phyloP scores from a whole-genome alignment of 257 asterid species.

The Forsythia suspensa region DNA sequence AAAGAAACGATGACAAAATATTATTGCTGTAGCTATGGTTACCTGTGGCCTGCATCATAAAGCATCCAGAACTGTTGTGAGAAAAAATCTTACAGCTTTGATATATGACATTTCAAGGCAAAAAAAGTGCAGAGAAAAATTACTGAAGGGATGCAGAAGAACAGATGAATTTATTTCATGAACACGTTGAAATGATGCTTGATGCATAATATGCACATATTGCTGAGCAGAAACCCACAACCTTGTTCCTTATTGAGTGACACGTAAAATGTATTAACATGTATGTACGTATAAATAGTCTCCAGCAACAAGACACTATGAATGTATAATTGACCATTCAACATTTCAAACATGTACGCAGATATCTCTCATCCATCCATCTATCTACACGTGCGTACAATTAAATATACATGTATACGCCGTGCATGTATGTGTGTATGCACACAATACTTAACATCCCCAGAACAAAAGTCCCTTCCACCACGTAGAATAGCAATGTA shows the following conservation, averaged over 20 bases:
- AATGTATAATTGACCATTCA: neutral
- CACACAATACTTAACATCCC: neutral
- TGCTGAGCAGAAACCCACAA: neutral
- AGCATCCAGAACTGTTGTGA: neutral
- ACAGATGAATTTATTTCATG: neutral
- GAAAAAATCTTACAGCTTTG: neutral
- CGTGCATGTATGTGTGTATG: neutral
- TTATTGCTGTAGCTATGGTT: slow-evolving; percentile 36
- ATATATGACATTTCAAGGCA: neutral
- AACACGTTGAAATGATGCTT: neutral
- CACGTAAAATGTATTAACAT: neutral
- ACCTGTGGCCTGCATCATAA: slow-evolving; percentile 39
- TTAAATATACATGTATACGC: neutral
- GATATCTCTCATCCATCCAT: neutral
- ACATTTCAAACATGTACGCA: neutral
- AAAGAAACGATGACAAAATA: slow-evolving; percentile 43
- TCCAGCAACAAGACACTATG: neutral
- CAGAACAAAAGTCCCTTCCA: neutral
- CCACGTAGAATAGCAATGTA: neutral
- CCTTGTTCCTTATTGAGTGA: too few relatives aligned
- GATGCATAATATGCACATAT: neutral
- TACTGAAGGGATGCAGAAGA: neutral
- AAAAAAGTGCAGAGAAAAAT: neutral
- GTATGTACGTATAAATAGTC: neutral
- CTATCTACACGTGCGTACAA: neutral